Evolutionary conservation across 78 protist genomes (phyloP).

Genomic region (Blattamonas nauphoetae): DNA sequence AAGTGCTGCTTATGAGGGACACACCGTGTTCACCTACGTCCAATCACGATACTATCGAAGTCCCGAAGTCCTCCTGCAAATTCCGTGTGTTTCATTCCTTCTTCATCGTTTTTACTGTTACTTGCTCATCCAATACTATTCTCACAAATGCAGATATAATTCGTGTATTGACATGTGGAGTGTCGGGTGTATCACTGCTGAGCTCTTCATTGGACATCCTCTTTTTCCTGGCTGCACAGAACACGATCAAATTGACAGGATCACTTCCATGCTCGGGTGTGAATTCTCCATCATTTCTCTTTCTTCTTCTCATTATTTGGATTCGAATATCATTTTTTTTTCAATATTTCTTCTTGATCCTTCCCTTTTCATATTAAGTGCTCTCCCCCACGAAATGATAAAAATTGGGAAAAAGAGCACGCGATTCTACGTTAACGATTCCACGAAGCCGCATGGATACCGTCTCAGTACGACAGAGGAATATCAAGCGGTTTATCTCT

Average conservation of each 20-base stretch:
- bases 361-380: background rate
- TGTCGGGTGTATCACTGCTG: background rate
- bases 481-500: background rate
- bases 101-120: background rate
- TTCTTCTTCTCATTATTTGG: background rate
- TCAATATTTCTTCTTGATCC: background rate
- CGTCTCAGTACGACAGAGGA: background rate
- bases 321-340: background rate
- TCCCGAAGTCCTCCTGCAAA: slow-evolving; percentile 4
- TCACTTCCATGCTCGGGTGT: background rate
- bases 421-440: background rate
- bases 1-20: background rate
- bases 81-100: background rate
- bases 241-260: background rate
- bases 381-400: background rate
- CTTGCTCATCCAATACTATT: background rate
- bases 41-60: background rate
- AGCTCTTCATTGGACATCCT: background rate
- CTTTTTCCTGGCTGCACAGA: background rate
- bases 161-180: background rate
- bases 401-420: background rate
- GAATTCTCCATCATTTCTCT: background rate
- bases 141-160: background rate
- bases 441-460: background rate
- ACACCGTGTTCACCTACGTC: background rate